Conservation (phyloP, 179 eudicot species). For the Carnegiea gigantea region DNA sequence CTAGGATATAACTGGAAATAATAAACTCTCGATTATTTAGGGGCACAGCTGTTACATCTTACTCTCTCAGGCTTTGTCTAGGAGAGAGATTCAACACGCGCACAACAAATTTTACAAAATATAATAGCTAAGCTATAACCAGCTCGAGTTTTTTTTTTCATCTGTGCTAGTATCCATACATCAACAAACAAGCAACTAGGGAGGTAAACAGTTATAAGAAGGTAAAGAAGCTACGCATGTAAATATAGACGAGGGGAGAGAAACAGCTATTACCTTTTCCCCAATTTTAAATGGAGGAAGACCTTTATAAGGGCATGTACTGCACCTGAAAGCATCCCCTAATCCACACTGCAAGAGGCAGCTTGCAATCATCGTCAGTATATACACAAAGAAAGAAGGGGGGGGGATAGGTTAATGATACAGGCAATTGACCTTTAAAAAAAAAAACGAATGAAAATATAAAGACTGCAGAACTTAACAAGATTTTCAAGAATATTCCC, state of each 20-base stretch:
- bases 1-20: no score
- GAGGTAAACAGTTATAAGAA: neutral
- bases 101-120: neutral
- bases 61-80: neutral
- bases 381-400: neutral
- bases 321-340: conserved; percentile 96
- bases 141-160: neutral
- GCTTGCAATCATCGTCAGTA: neutral
- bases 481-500: neutral
- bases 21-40: no score
- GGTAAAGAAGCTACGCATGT: neutral
- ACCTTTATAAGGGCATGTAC: conserved; percentile 95
- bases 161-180: neutral
- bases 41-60: no score
- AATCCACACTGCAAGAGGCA: conserved; percentile 72
- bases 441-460: neutral
- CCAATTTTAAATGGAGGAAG: conserved; percentile 88
- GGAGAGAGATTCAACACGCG: neutral
- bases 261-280: conserved; percentile 60
- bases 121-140: neutral
- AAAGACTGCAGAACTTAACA: neutral
- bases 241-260: neutral
- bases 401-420: neutral
- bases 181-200: neutral
- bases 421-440: neutral